A percentile compares a stretch with the other conserved stretches of the same genome.
phyloP scores from a whole-genome alignment of 305 asterid species.

The Fraxinus ornus region DNA sequence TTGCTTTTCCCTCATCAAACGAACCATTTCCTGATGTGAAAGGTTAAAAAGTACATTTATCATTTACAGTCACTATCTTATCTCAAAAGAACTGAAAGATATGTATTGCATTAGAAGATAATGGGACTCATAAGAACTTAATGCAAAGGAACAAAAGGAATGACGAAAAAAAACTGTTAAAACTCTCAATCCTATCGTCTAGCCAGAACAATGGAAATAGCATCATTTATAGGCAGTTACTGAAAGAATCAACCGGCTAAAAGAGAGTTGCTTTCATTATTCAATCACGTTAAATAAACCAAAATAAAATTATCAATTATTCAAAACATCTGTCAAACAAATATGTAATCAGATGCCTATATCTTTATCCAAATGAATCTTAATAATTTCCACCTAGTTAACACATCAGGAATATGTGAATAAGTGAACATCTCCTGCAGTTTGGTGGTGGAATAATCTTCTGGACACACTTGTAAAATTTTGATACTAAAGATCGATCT shows the following conservation, averaged over 20 bases:
- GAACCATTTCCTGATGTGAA: too few relatives aligned
- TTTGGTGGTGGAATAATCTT: slow-evolving; percentile 74
- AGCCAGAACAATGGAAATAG: slow-evolving; percentile 6
- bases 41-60: too few relatives aligned
- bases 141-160: not conserved
- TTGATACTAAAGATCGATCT: slow-evolving; percentile 65
- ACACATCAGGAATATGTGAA: slow-evolving; percentile 16
- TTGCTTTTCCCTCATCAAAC: too few relatives aligned
- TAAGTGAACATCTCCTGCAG: slow-evolving; percentile 53
- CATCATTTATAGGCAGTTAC: slow-evolving; percentile 2
- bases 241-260: slow-evolving; percentile 19
- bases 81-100: too few relatives aligned
- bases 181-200: slow-evolving; percentile 16
- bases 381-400: slow-evolving; percentile 5
- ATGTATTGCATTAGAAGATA: too few relatives aligned
- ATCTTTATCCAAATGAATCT: not conserved
- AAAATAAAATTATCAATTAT: not conserved
- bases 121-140: not conserved
- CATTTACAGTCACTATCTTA: too few relatives aligned
- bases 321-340: not conserved
- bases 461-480: slow-evolving; percentile 79
- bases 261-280: slow-evolving; percentile 1
- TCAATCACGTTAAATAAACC: not conserved
- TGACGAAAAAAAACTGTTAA: not conserved
- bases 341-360: not conserved